phyloP scores from a whole-genome alignment of 768 basidiomycete species.

The Clavaria fumosa region DNA sequence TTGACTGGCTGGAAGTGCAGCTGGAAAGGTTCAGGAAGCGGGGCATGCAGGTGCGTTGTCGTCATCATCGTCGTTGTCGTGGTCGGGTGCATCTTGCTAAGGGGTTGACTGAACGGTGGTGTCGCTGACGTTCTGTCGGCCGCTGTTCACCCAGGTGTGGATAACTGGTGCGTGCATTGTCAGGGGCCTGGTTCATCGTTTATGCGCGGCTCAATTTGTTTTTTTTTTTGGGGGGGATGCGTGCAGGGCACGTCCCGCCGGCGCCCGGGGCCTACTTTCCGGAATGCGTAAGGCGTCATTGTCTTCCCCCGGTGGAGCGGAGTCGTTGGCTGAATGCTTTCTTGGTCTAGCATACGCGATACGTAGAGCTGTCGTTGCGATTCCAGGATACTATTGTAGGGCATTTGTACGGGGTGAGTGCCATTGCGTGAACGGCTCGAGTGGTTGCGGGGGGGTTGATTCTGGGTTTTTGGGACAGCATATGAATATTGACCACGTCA shows the following conservation, averaged over 20 bases:
- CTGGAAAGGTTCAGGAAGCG: slow-evolving; percentile 48
- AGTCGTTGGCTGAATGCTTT: too few relatives aligned
- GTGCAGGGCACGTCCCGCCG: slow-evolving; percentile 83
- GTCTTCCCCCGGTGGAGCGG: slow-evolving; percentile 5
- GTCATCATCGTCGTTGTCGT: too few relatives aligned
- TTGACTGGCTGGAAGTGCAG: slow-evolving; percentile 87
- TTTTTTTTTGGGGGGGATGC: too few relatives aligned
- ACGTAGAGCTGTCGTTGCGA: slow-evolving; percentile 58
- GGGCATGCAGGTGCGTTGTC: slow-evolving; percentile 55
- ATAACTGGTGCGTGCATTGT: slow-evolving; percentile 23
- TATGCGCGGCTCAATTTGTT: slow-evolving; percentile 1
- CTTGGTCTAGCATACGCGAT: slow-evolving; percentile 42
- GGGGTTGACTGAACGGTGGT: too few relatives aligned
- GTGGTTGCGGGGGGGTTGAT: slow-evolving; percentile 9
- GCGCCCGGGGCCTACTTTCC: slow-evolving; percentile 67
- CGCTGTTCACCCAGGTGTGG: slow-evolving; percentile 16
- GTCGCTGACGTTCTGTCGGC: background rate
- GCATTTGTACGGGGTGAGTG: slow-evolving; percentile 60
- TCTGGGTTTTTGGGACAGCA: slow-evolving; percentile 27
- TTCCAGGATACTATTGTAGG: slow-evolving; percentile 84
- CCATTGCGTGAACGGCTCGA: slow-evolving; percentile 11
- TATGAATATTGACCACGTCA: slow-evolving; percentile 74
- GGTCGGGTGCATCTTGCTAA: too few relatives aligned
- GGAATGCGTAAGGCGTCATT: slow-evolving; percentile 50
- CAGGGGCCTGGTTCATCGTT: too few relatives aligned